Percentiles rank a stretch among this genome's conserved stretches.
Conservation (phyloP, 2,329 filamentous ascomycete genomes). For the Colletotrichum sansevieriae region DNA sequence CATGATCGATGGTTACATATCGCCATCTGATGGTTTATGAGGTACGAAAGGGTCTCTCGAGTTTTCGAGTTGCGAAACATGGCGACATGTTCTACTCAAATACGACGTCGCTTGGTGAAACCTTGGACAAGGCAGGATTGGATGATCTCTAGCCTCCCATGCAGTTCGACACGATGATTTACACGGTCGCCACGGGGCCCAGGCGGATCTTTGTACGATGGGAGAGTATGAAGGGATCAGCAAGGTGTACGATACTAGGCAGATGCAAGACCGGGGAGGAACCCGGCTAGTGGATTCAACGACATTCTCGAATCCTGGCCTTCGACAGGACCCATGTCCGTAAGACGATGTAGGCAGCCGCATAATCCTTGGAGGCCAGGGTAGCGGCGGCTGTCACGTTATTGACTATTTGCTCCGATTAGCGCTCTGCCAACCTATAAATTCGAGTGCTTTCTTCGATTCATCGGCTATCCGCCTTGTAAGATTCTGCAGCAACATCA, state of each 20-base stretch:
- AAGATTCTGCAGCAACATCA: constrained; percentile 21
- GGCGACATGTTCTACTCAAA: not conserved
- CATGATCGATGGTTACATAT: constrained; percentile 35
- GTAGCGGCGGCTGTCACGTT: constrained; percentile 4
- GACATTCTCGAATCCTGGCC: not conserved
- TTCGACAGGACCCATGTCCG: not conserved
- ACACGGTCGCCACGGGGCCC: not conserved
- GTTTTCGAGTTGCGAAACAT: constrained; percentile 21
- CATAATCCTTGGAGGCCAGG: not conserved
- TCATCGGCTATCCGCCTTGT: constrained; percentile 7
- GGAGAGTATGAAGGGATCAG: not conserved
- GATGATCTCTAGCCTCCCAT: not conserved
- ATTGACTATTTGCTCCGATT: not conserved
- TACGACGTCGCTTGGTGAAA: constrained; percentile 23
- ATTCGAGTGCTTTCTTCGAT: not conserved
- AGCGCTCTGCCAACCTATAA: not conserved
- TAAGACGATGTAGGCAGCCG: constrained; percentile 3
- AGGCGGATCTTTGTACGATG: constrained; percentile 26
- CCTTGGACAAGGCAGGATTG: not conserved
- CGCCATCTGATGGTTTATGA: constrained; percentile 10
- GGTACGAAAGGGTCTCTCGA: not conserved
- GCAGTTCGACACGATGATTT: not conserved
- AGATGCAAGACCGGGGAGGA: constrained; percentile 4
- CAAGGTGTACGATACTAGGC: constrained; percentile 15
- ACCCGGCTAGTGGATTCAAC: constrained; percentile 9